Evolutionary conservation across 2,329 filamentous ascomycete species (phyloP), one percentile per base, ranked within the genome.

Genomic region (Colletotrichum sp.): DNA sequence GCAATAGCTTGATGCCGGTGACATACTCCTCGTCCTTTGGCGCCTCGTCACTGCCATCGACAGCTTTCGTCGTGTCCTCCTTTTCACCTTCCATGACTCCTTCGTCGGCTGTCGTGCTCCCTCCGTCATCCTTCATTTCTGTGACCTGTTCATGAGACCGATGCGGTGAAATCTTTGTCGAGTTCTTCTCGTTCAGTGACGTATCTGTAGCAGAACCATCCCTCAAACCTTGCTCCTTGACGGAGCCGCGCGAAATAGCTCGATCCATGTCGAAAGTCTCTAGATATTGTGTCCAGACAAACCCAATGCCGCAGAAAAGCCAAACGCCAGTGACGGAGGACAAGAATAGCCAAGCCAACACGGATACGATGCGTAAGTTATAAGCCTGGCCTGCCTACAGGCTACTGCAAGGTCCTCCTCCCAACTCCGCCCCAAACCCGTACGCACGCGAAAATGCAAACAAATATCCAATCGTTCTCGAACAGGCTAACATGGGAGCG

Each of bases 1-100:
- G 81, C 67, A 81, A 78, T 34, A 86, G 80, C 65, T 82, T 84
- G 12, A 80, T 71, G 59, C 84, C 83, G 6, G 80, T 80, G 29
- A 84, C 80, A 71, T 82, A 81, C 77, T 76, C 70, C 59, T 76
- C 44, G 44, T 52, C 44, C 1, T 22, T 22, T 13, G 44, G 44
- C 6, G 6, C n/a, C n/a, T 52, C 44, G 44, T 52, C 44, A 13
- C n/a, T 25, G n/a, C 44, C 44, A 13, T 52, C 6, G 11, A 6
- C 44, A 52, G 44, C 44, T 13, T 52, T 12, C 39, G 39, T 44
- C 2, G 39, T 44, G 5, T 5, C 39, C 39, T 44, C 68, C 22
- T 13, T 34, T 34, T 59, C 63, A 39, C 19, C n/a, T 22, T 52
- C n/a, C 8, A 16, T 22, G 25, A 8, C 13, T 2, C 22, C 67